phyloP scores from a whole-genome alignment of 768 basidiomycete species.

The Boletus rubescentipes region DNA sequence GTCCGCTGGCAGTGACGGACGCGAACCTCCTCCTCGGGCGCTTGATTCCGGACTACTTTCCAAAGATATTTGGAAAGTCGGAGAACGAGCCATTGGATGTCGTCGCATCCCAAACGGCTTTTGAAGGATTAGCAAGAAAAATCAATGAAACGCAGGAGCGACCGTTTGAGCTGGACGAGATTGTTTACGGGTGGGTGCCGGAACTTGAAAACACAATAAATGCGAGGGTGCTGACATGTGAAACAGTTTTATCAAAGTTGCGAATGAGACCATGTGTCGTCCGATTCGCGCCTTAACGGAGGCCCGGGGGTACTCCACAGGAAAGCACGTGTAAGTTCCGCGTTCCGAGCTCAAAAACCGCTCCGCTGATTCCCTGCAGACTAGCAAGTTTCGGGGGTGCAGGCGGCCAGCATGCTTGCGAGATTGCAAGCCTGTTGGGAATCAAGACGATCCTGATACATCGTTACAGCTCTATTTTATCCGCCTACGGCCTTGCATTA shows the following conservation, averaged over 20 bases:
- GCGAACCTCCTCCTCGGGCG: conserved; percentile 90
- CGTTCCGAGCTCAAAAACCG: background rate
- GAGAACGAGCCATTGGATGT: conserved; percentile 84
- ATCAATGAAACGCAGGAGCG: conserved; percentile 68
- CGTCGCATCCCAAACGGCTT: conserved; percentile 64
- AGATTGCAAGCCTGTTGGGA: conserved; percentile 82
- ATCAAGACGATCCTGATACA: conserved; percentile 89
- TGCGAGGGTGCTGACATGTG: background rate
- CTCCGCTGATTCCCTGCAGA: conserved; percentile 35
- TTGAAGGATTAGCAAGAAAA: conserved; percentile 64
- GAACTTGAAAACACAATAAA: background rate
- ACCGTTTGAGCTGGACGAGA: conserved; percentile 71
- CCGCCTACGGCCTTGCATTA: conserved; percentile 91
- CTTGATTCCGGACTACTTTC: conserved; percentile 87
- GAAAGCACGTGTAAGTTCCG: conserved; percentile 58
- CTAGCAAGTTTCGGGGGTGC: conserved; percentile 88
- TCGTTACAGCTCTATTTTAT: conserved; percentile 88
- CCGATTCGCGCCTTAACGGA: conserved; percentile 92
- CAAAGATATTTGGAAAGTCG: conserved; percentile 89
- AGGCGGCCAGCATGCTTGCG: conserved; percentile 91
- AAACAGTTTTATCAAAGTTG: conserved; percentile 86
- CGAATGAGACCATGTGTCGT: conserved; percentile 95
- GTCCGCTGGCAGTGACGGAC: conserved; percentile 89
- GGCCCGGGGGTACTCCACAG: conserved; percentile 80
- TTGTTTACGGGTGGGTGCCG: conserved; percentile 75